Evolutionary conservation across 2,329 filamentous ascomycete genomes (phyloP).

Genomic region (Chaetomiaceae sp.): DNA sequence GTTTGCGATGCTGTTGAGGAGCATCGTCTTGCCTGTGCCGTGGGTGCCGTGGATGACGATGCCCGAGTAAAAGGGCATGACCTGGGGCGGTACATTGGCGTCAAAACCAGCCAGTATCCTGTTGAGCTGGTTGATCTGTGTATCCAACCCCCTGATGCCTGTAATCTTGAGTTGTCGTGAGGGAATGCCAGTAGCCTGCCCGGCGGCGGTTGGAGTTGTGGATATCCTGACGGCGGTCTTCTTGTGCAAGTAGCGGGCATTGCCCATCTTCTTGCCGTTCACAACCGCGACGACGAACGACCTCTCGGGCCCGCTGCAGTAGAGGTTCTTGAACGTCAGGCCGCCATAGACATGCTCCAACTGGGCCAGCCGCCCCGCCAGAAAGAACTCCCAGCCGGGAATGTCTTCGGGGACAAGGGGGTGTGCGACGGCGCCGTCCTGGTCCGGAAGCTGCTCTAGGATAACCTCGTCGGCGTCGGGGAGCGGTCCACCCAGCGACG

Average conservation of each 20-base stretch:
- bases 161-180: constrained; percentile 42
- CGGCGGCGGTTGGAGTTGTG: constrained; percentile 21
- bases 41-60: constrained; percentile 75
- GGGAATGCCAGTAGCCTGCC: constrained; percentile 15
- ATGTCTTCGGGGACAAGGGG: constrained; percentile 33
- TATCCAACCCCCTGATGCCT: constrained; percentile 63
- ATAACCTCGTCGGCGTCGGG: constrained; percentile 54
- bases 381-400: constrained; percentile 34
- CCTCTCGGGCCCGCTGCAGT: constrained; percentile 52
- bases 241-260: constrained; percentile 36
- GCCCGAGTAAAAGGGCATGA: constrained; percentile 38
- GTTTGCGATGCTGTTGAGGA: constrained; percentile 63
- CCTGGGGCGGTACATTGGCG: constrained; percentile 28
- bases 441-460: constrained; percentile 54
- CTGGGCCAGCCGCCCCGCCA: constrained; percentile 32
- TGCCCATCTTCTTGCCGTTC: constrained; percentile 42
- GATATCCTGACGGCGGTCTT: constrained; percentile 34
- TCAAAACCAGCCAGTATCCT: constrained; percentile 56
- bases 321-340: constrained; percentile 63
- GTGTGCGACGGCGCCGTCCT: constrained; percentile 29
- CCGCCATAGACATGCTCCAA: constrained; percentile 67
- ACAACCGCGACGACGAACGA: constrained; percentile 59
- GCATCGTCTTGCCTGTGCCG: constrained; percentile 78
- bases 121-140: constrained; percentile 64
- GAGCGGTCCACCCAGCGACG: constrained; percentile 50